These are phyloP conservation scores for Hypomyces perniciosus DNA, from an alignment of 2,329 filamentous ascomycete species.

Conservation along the genomic window DNA sequence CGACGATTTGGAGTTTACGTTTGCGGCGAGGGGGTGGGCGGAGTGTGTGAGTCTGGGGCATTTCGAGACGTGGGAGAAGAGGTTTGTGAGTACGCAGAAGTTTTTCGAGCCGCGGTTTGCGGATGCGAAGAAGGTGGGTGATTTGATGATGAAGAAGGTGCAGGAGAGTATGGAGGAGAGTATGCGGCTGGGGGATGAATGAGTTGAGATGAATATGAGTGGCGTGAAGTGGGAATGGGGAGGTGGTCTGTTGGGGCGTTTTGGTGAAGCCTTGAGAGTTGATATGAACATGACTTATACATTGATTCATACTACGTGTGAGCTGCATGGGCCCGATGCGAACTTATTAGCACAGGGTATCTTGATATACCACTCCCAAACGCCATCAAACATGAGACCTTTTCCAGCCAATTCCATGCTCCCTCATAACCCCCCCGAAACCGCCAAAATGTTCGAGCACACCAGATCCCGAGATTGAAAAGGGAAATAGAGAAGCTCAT, in stretches of 20 bases:
- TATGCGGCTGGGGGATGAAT: conserved; percentile 5
- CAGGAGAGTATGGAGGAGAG: conserved; percentile 63
- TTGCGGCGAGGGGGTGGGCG: conserved; percentile 92
- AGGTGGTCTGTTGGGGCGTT: not conserved
- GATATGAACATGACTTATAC: not conserved
- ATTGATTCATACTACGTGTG: not conserved
- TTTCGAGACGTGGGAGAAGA: conserved; percentile 86
- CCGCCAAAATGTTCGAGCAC: no score
- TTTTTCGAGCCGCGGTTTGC: conserved; percentile 90
- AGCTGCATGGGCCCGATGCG: not conserved
- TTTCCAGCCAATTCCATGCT: not conserved
- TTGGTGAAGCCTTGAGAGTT: not conserved
- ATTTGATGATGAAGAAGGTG: conserved; percentile 96
- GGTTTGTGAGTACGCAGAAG: conserved; percentile 81
- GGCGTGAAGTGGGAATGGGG: not conserved
- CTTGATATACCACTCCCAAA: not conserved
- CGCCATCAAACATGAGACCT: not conserved
- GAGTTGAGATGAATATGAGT: not conserved
- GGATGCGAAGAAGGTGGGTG: conserved; percentile 81
- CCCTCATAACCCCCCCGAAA: not conserved
- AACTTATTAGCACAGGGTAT: not conserved
- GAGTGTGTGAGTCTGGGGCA: conserved; percentile 87
- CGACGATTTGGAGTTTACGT: conserved; percentile 95
- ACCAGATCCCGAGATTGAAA: no score
- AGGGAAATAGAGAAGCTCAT: not conserved